Evolutionary conservation across 2,329 filamentous ascomycete species (phyloP).

Genomic region (Cercospora sp.): DNA sequence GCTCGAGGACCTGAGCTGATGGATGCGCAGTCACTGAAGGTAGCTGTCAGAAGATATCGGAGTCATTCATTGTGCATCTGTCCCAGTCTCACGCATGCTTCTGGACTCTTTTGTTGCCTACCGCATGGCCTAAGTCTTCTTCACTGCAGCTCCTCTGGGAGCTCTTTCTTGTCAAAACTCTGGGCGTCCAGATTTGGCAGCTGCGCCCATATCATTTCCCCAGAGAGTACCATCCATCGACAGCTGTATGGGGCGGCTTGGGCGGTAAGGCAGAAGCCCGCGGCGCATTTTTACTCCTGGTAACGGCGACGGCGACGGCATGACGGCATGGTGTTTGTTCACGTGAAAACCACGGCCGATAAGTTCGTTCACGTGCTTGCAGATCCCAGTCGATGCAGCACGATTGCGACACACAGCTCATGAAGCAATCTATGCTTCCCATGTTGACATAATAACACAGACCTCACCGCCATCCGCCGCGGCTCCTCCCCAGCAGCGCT

Average conservation of each 20-base stretch:
- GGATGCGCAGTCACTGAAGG: too few relatives aligned
- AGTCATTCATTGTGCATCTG: too few relatives aligned
- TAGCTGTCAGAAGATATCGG: too few relatives aligned
- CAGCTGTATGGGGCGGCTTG: background rate
- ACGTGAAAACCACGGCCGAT: background rate
- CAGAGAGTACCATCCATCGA: background rate
- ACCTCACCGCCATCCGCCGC: background rate
- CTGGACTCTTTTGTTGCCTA: background rate
- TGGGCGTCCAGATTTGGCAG: background rate
- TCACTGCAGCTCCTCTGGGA: background rate
- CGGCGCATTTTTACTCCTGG: background rate
- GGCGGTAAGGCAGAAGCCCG: background rate
- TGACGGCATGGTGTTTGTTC: background rate
- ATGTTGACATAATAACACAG: background rate
- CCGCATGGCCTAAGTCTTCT: background rate
- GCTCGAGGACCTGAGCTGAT: too few relatives aligned
- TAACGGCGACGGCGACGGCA: background rate
- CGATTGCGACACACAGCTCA: constrained; percentile 1
- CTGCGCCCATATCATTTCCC: background rate
- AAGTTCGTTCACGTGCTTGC: background rate
- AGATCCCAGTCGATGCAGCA: background rate
- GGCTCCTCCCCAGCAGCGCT: background rate
- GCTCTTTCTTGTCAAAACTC: background rate
- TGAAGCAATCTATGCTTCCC: constrained; percentile 1
- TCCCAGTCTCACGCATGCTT: too few relatives aligned